phyloP scores from a whole-genome alignment of 176 grass and related monocot species.

The Coix lacrymajobi region DNA sequence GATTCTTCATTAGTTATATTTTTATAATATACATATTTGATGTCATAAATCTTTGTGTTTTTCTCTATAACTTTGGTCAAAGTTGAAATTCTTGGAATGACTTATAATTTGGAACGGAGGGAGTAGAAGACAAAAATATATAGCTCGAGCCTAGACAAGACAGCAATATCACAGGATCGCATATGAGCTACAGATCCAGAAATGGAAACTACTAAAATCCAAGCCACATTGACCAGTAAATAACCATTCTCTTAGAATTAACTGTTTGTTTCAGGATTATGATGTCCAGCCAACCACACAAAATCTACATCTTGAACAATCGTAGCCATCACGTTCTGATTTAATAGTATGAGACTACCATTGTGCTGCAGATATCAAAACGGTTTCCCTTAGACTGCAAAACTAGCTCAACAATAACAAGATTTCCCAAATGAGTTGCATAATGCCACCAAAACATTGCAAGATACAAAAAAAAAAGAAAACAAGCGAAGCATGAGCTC shows the following conservation, averaged over 20 bases:
- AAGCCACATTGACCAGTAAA: neutral
- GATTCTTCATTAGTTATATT: too few relatives aligned
- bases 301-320: neutral
- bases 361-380: neutral
- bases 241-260: neutral
- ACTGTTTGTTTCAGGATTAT: neutral
- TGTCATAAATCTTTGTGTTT: too few relatives aligned
- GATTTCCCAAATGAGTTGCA: neutral
- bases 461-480: neutral
- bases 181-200: neutral
- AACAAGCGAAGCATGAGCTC: conserved; percentile 1
- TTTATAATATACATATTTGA: too few relatives aligned
- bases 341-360: neutral
- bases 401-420: neutral
- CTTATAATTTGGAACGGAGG: too few relatives aligned
- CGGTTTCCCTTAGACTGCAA: neutral
- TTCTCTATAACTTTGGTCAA: too few relatives aligned
- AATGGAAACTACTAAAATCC: neutral
- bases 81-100: too few relatives aligned
- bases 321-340: neutral
- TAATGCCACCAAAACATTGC: neutral
- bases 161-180: neutral
- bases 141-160: neutral
- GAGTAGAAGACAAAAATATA: neutral
- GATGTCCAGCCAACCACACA: neutral